A percentile compares a stretch with the other conserved stretches of the same genome.
Conservation (phyloP, 306 rosid genomes). For the Carpinus viminea region DNA sequence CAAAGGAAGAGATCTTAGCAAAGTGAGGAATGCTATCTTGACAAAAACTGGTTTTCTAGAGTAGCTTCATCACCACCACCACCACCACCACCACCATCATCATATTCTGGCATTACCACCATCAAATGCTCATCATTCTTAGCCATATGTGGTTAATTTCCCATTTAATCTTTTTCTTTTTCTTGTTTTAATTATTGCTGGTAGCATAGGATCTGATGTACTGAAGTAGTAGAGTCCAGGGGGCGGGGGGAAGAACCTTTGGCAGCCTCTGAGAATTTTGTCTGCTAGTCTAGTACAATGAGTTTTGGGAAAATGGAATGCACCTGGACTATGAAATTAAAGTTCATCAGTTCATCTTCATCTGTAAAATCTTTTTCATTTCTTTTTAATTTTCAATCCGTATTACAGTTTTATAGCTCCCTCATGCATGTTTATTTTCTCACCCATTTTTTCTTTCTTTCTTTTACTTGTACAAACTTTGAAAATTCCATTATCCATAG, state of each 20-base stretch:
- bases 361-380: not conserved
- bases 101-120: slow-evolving; percentile 27
- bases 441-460: not conserved
- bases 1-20: slow-evolving; percentile 97
- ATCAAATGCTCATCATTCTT: not conserved
- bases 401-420: not conserved
- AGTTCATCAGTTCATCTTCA: not conserved
- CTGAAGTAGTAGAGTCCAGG: slow-evolving; percentile 3
- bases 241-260: slow-evolving; percentile 11
- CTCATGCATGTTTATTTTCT: not conserved
- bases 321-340: not conserved
- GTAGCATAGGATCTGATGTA: slow-evolving; percentile 1
- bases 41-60: slow-evolving; percentile 92
- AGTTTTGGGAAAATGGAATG: slow-evolving; percentile 12
- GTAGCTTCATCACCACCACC: slow-evolving; percentile 27
- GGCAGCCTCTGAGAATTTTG: slow-evolving; percentile 46
- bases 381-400: not conserved
- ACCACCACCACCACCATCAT: slow-evolving; percentile 16
- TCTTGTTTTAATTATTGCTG: slow-evolving; percentile 1
- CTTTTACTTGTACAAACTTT: not conserved
- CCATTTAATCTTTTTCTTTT: slow-evolving; percentile 25
- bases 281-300: slow-evolving; percentile 15
- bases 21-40: slow-evolving; percentile 77
- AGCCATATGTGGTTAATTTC: not conserved
- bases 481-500: not conserved